Percentiles rank a stretch among this genome's conserved stretches.
phyloP scores from a whole-genome alignment of 495 filamentous ascomycete species.

The Acidomyces sp. region DNA sequence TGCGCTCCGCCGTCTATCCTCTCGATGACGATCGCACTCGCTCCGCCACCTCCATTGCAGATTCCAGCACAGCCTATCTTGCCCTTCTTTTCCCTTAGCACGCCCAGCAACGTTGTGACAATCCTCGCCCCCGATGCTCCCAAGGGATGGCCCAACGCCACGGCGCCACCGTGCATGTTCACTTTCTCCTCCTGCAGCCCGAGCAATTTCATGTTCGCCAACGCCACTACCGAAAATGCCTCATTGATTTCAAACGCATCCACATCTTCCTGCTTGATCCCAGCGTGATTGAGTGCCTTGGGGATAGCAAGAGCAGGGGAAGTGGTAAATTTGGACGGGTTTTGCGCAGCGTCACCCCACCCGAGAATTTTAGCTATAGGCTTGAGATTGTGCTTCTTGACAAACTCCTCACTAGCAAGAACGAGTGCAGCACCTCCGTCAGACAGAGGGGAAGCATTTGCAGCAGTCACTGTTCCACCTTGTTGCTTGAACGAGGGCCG shows the following conservation, averaged over 20 bases:
- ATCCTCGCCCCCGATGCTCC: constrained; percentile 90
- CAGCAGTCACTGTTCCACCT: constrained; percentile 85
- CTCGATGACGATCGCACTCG: constrained; percentile 82
- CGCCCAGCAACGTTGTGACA: constrained; percentile 76
- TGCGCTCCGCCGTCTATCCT: constrained; percentile 9
- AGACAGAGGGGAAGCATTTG: constrained; percentile 90
- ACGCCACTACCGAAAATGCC: constrained; percentile 90
- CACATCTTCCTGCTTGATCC: constrained; percentile 56
- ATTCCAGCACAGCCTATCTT: constrained; percentile 93
- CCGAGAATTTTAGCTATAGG: constrained; percentile 90
- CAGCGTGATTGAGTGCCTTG: constrained; percentile 88
- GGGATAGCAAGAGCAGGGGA: constrained; percentile 90
- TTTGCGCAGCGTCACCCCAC: constrained; percentile 86
- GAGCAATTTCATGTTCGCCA: constrained; percentile 90
- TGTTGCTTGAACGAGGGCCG: constrained; percentile 60
- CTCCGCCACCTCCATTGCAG: constrained; percentile 95
- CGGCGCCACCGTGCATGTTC: constrained; percentile 88
- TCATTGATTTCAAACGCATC: constrained; percentile 99
- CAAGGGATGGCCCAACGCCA: constrained; percentile 89
- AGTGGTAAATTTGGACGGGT: constrained; percentile 89
- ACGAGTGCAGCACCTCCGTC: constrained; percentile 86
- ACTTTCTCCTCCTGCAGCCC: constrained; percentile 69
- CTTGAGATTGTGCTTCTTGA: constrained; percentile 77
- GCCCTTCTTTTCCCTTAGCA: constrained; percentile 74
- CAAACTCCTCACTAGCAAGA: constrained; percentile 75